phyloP scores from a whole-genome alignment of 208 protist genomes.

The Crithidia mellificae region DNA sequence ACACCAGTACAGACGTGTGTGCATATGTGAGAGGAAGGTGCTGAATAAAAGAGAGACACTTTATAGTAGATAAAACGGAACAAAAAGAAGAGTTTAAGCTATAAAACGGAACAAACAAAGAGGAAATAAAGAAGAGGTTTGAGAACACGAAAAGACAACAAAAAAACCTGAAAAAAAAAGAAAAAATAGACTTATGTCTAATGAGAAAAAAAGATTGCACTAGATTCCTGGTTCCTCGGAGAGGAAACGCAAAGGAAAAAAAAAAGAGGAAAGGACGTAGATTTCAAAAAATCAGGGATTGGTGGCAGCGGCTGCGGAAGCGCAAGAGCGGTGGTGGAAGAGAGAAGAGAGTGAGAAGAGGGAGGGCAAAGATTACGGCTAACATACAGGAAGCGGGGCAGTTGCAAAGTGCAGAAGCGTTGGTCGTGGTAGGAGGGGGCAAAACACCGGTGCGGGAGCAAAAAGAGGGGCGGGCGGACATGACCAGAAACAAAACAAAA shows the following conservation, averaged over 20 bases:
- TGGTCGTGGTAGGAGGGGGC: background rate
- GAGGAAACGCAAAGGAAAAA: background rate
- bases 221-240: background rate
- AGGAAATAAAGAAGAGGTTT: background rate
- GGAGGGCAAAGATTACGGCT: background rate
- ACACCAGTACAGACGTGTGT: slow-evolving; percentile 6
- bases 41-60: slow-evolving; percentile 4
- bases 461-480: background rate
- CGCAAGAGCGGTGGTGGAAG: background rate
- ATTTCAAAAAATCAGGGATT: background rate
- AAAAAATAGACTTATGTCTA: background rate
- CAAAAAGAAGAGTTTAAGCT: background rate
- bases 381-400: background rate
- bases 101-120: no score
- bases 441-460: no score
- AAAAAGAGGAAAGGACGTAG: slow-evolving; percentile 2
- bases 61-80: background rate
- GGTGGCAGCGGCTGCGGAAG: background rate
- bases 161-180: slow-evolving; percentile 1
- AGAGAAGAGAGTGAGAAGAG: background rate
- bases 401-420: background rate
- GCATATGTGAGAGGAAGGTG: slow-evolving; percentile 3
- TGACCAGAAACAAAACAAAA: no score
- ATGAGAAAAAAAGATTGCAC: background rate
- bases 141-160: background rate